phyloP scores from a whole-genome alignment of 495 filamentous ascomycete species.

The Xylaria palmicola region DNA sequence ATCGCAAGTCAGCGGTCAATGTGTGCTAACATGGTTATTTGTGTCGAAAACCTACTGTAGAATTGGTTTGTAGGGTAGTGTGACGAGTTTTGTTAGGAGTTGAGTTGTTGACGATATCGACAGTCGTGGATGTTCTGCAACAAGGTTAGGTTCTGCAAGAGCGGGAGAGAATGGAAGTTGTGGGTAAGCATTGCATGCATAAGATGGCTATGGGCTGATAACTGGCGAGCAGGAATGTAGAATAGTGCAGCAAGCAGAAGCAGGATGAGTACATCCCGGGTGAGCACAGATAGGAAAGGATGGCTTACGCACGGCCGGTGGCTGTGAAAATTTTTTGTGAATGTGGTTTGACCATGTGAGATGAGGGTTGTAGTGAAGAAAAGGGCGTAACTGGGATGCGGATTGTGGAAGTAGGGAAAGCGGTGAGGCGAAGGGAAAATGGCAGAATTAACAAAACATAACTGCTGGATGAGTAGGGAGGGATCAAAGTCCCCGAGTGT shows the following conservation, averaged over 20 bases:
- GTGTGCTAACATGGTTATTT: not conserved
- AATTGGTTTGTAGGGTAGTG: not conserved
- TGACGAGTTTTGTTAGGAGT: not conserved
- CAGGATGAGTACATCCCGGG: too few species aligned
- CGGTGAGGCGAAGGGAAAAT: not conserved
- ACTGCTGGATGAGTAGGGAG: not conserved
- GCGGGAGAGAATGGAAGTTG: not conserved
- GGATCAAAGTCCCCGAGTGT: too few species aligned
- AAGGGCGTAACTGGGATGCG: not conserved
- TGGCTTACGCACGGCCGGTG: not conserved
- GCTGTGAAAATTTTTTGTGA: too few species aligned
- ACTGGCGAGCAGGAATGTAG: not conserved
- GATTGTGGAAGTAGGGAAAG: not conserved
- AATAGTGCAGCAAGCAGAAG: too few species aligned
- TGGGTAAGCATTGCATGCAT: too few species aligned
- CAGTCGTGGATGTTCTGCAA: not conserved
- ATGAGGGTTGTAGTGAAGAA: not conserved
- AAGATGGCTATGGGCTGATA: too few species aligned
- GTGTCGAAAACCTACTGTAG: not conserved
- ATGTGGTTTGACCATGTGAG: not conserved
- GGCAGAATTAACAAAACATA: not conserved
- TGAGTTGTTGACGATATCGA: not conserved
- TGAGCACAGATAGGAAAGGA: not conserved
- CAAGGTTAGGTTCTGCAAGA: not conserved
- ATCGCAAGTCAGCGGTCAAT: not conserved